Conservation (phyloP, 179 eudicot genomes). For the Beta macrorhiza region DNA sequence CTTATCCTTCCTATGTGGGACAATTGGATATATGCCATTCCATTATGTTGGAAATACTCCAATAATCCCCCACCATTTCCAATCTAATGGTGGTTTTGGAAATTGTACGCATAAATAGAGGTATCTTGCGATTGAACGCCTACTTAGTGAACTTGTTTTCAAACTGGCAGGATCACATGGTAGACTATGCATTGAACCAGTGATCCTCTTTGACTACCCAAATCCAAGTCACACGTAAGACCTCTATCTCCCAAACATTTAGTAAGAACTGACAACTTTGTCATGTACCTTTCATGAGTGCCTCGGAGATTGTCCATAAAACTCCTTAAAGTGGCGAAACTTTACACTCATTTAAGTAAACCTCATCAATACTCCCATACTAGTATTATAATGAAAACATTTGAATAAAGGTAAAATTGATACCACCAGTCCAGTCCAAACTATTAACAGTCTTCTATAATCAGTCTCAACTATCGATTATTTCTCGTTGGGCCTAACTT, state of each 20-base stretch:
- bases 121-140: background rate
- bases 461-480: too few species aligned
- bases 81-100: background rate
- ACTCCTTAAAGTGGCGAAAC: background rate
- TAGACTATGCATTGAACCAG: slow-evolving; percentile 7
- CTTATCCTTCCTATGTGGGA: too few species aligned
- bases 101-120: background rate
- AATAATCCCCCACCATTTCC: slow-evolving; percentile 5
- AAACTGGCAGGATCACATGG: background rate
- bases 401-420: too few species aligned
- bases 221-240: background rate
- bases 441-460: too few species aligned
- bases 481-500: too few species aligned
- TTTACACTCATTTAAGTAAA: slow-evolving; percentile 6
- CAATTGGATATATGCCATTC: too few species aligned
- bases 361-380: background rate
- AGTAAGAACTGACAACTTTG: background rate
- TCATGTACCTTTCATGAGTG: slow-evolving; percentile 1
- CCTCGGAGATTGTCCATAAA: background rate
- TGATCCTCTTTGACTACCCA: background rate
- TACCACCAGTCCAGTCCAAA: too few species aligned
- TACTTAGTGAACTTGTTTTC: background rate
- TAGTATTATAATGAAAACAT: background rate
- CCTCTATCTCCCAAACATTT: background rate
- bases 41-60: background rate